Evolutionary conservation across 2,329 filamentous ascomycete genomes (phyloP), one percentile per base, ranked within the genome.

Genomic region (Aspergillus tubingensis): DNA sequence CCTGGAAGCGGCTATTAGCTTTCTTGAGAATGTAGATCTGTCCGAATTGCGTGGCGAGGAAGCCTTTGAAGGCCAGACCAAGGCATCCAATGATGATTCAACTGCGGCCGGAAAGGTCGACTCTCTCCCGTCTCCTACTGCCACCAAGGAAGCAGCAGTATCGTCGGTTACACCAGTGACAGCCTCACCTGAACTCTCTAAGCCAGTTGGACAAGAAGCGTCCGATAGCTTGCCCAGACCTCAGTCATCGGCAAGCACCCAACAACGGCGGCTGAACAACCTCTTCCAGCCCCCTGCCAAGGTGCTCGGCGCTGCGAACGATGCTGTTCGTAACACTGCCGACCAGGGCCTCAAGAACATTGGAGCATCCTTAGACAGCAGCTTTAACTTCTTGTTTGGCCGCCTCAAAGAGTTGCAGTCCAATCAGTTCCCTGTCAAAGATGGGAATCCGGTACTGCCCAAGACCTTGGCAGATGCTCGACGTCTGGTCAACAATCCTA

Each of bases 301-400:
- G 70, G 90, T 91, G 3, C 84, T 97, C 57, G 90, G 90, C 62
- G 90, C 88, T 32, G 91, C 92, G 47, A 91, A 91, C 62, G 94
- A 96, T 73, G 90, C 91, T 2, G 87, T 96, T 25, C 85, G 96
- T 61, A 92, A 85, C 67, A 93, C 92, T 0, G 95, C 95, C 10
- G 95, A 99, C 71, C 92, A 96, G 73, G 86, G 93, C 1, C 82
- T 98, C 65, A 96, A 97, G 72, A 96, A 88, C 38, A 96, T 99
- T 66, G 91, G 94, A 63, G 93, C 85, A 70, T 96, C 92, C 51
- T 81, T 98, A 3, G 93, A 94, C 61, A 92, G 91, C 70, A 97
- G 92, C 73, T 96, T 97, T 78, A 95, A 92, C 62, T 96, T 98
- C 73, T 80, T 99, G 23, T 87, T 99, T 57, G 94, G 94, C 15